Evolutionary conservation across 2,329 filamentous ascomycete genomes (phyloP).

Genomic region (Tricladium varicosporioides): DNA sequence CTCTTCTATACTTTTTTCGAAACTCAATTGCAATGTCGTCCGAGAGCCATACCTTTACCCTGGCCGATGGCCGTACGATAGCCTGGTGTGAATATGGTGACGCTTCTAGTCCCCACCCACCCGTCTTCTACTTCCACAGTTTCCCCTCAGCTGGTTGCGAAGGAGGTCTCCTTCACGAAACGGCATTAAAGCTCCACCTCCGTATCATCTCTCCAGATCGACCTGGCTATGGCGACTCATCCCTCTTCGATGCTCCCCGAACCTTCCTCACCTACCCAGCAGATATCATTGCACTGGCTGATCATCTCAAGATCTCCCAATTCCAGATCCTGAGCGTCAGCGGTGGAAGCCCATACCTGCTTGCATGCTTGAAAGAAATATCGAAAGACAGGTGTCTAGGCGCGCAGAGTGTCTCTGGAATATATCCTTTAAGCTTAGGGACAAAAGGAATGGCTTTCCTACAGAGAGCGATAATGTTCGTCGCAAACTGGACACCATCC

Average conservation of each 20-base stretch:
- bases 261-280: slow-evolving; percentile 37
- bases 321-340: slow-evolving; percentile 45
- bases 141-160: slow-evolving; percentile 43
- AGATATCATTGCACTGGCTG: slow-evolving; percentile 41
- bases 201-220: slow-evolving; percentile 41
- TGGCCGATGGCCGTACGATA: slow-evolving; percentile 40
- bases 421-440: slow-evolving; percentile 12
- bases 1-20: not conserved
- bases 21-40: not conserved
- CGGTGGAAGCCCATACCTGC: slow-evolving; percentile 45
- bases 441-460: slow-evolving; percentile 11
- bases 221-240: slow-evolving; percentile 42
- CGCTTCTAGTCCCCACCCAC: slow-evolving; percentile 5
- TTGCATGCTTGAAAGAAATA: slow-evolving; percentile 44
- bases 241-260: slow-evolving; percentile 28
- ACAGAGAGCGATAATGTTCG: slow-evolving; percentile 1
- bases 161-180: slow-evolving; percentile 31
- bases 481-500: slow-evolving; percentile 2
- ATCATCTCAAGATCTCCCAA: slow-evolving; percentile 39
- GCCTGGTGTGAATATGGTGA: slow-evolving; percentile 42
- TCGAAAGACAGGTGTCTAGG: slow-evolving; percentile 14
- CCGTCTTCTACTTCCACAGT: slow-evolving; percentile 41
- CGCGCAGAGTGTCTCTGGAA: slow-evolving; percentile 5
- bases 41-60: slow-evolving; percentile 25
- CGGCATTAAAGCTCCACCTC: slow-evolving; percentile 24